A percentile compares a stretch with the other conserved stretches of the same genome.
These are phyloP conservation scores for Diaporthe amygdali DNA, from an alignment of 2,329 filamentous ascomycete genomes.

Conservation along the genomic window DNA sequence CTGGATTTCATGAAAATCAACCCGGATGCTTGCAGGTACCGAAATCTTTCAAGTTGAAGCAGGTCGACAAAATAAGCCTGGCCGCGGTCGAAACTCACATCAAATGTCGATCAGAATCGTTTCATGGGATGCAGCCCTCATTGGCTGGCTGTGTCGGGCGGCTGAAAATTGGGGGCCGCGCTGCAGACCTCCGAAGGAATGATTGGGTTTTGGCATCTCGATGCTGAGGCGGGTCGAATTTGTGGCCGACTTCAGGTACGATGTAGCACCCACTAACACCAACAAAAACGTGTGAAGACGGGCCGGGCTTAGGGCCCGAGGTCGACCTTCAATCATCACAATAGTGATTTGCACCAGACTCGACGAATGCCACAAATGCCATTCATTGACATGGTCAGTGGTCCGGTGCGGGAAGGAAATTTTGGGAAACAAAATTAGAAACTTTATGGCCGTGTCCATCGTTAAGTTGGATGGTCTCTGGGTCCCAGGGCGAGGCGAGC, in stretches of 20 bases:
- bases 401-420: neutral
- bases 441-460: neutral
- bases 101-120: constrained; percentile 1
- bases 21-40: too few species aligned
- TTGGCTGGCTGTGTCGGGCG: neutral
- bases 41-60: neutral
- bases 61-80: neutral
- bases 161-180: neutral
- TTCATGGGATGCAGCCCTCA: neutral
- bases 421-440: neutral
- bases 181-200: neutral
- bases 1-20: neutral
- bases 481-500: neutral
- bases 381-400: neutral
- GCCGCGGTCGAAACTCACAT: constrained; percentile 12
- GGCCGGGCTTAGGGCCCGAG: neutral
- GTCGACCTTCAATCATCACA: too few species aligned
- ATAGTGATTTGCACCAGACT: neutral
- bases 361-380: neutral
- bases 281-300: neutral
- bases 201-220: constrained; percentile 2
- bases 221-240: neutral
- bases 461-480: neutral
- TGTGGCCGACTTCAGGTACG: neutral
- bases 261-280: neutral